Evolutionary conservation across 768 basidiomycete genomes (phyloP), one percentile per base, ranked within the genome.

Genomic region (Mycena albidolilacea): DNA sequence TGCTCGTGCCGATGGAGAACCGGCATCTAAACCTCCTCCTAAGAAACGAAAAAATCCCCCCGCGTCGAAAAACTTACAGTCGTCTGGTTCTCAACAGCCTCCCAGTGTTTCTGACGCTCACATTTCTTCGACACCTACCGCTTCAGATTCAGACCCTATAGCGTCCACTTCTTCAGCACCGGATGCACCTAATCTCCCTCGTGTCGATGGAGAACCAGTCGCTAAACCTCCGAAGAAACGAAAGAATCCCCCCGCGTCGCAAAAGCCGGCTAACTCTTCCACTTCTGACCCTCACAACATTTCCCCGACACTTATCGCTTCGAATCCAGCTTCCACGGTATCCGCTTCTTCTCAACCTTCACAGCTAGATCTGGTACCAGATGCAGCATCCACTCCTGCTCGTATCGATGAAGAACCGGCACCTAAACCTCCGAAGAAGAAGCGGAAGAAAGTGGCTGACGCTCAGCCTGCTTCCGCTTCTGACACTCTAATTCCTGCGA

Each of bases 1-100:
- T 68, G 21, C 55, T 58, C 66, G 11, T 37, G 52, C 1, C 39
- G 39, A 69, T 17, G 46, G 44, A 21, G 30, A 67, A 44, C 43
- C 44, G 19, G 11, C 12, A n/a, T 1, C 14, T 92, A 93, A 72
- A 78, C 90, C 91, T 79, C 90, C 85, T 39, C 90, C 72, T 1
- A 64, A 67, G 48, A 69, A 65, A 35, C 48, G 44, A 63, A 73
- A 69, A 39, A 50, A 10, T 14, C 46, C 67, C 21, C 61, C 69
- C 39, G 41, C 38, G 7, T 43, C 69, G 10, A 43, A 14, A 43
- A 14, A 14, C 41, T 30, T 30, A 30, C 30, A 30, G 41, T 10
- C 41, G 41, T 14, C 41, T 43, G 4, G 41, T 14, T 43, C 41
- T 43, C 41, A 43, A 14, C 41, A 43, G 8, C 41, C 41, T 43